Conservation (phyloP, 805 yeast genomes). For the Komagataella populi region DNA sequence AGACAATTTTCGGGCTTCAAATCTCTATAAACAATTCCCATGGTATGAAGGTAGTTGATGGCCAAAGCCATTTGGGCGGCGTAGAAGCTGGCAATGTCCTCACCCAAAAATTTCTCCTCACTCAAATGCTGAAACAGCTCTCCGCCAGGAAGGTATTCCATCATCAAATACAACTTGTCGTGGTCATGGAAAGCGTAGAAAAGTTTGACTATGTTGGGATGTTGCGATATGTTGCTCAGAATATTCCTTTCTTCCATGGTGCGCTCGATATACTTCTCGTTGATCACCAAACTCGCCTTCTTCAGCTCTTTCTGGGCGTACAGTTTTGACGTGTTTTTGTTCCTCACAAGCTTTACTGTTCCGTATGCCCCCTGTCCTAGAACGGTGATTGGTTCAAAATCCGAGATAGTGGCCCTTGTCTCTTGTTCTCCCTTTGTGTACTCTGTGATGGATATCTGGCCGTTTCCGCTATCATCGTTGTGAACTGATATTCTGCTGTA, state of each 20-base stretch:
- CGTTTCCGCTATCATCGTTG: not conserved
- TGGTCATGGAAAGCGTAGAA: slow-evolving; percentile 78
- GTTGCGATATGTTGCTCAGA: slow-evolving; percentile 41
- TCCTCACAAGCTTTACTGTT: slow-evolving; percentile 67
- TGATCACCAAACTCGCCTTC: slow-evolving; percentile 66
- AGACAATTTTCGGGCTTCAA: slow-evolving; percentile 85
- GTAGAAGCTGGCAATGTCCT: slow-evolving; percentile 61
- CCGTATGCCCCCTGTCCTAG: slow-evolving; percentile 87
- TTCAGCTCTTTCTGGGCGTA: slow-evolving; percentile 81
- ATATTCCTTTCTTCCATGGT: slow-evolving; percentile 74
- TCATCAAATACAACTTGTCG: slow-evolving; percentile 56
- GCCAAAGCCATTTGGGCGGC: slow-evolving; percentile 76
- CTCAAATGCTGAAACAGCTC: slow-evolving; percentile 61
- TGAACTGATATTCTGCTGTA: not conserved
- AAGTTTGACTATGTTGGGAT: slow-evolving; percentile 71
- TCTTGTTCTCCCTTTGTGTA: not conserved
- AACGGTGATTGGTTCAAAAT: slow-evolving; percentile 65
- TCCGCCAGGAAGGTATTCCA: slow-evolving; percentile 84
- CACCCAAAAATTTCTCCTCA: slow-evolving; percentile 31
- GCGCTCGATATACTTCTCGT: slow-evolving; percentile 45
- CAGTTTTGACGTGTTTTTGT: slow-evolving; percentile 42
- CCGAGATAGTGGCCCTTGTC: slow-evolving; percentile 16
- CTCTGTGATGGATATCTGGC: not conserved
- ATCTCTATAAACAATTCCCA: slow-evolving; percentile 81
- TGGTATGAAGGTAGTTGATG: slow-evolving; percentile 55